Conservation (phyloP, 345 rosid species). For the Angophora floribunda region DNA sequence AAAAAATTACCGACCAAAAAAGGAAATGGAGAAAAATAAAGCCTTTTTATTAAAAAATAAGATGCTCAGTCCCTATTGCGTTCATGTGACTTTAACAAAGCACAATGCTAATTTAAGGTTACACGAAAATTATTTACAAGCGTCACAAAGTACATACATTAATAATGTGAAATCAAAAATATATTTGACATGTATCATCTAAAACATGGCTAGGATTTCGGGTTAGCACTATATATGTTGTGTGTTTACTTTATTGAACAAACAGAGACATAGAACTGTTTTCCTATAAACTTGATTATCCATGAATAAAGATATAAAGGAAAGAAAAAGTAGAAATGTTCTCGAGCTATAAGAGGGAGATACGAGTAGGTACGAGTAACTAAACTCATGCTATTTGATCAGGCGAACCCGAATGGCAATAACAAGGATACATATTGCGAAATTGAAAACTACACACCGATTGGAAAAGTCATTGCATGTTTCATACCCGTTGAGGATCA, state of each 20-base stretch:
- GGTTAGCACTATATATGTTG: not conserved
- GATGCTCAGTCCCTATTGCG: not conserved
- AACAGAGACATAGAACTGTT: not conserved
- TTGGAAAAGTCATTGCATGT: not conserved
- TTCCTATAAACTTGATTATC: not conserved
- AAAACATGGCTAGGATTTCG: not conserved
- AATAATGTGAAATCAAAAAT: not conserved
- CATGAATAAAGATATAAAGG: not conserved
- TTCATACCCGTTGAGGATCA: not conserved
- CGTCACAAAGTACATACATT: not conserved
- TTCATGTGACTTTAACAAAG: not conserved
- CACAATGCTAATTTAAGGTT: not conserved
- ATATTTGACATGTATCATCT: not conserved
- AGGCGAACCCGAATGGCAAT: not conserved
- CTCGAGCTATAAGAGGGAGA: not conserved
- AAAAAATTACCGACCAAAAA: too few relatives aligned
- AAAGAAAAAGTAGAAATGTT: not conserved
- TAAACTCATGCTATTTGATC: not conserved
- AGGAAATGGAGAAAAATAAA: not conserved
- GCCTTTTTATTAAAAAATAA: not conserved
- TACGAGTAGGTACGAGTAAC: not conserved
- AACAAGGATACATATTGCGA: not conserved
- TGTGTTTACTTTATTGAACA: not conserved
- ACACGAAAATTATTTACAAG: not conserved
- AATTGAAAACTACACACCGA: not conserved